Conservation (phyloP, 2,329 filamentous ascomycete species). For the Epichloe scottii region DNA sequence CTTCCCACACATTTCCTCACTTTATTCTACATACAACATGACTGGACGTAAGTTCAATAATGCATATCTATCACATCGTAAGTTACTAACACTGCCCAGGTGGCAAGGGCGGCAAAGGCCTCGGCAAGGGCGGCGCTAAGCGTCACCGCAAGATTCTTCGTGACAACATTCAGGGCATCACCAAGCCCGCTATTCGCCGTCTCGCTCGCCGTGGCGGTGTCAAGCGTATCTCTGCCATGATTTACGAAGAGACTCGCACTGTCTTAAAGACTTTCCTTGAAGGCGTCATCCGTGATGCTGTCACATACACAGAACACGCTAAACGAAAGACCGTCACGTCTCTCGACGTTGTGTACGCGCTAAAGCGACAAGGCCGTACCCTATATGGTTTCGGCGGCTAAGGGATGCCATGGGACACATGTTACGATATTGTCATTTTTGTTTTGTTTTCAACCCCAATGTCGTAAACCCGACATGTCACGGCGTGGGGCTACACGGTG, state of each 20-base stretch:
- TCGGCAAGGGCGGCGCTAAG: constrained; percentile 97
- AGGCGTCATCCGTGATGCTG: constrained; percentile 62
- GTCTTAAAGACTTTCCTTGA: constrained; percentile 69
- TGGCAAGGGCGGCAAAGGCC: constrained; percentile 93
- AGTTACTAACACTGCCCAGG: constrained; percentile 45
- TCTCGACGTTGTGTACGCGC: constrained; percentile 53
- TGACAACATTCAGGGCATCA: constrained; percentile 99
- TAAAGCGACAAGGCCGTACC: constrained; percentile 60
- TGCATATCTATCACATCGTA: no score
- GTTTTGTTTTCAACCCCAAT: not conserved
- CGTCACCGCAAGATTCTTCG: constrained; percentile 98
- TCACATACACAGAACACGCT: constrained; percentile 70
- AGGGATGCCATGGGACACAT: constrained; percentile 12
- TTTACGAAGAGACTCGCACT: constrained; percentile 68
- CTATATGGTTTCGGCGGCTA: constrained; percentile 87
- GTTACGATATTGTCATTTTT: constrained; percentile 21
- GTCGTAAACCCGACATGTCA: not conserved
- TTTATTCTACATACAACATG: constrained; percentile 35
- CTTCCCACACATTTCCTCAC: constrained; percentile 4
- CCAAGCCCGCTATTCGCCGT: constrained; percentile 96
- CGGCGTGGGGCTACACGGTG: constrained; percentile 18
- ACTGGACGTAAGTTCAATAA: constrained; percentile 53
- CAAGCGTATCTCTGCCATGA: constrained; percentile 98
- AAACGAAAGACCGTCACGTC: constrained; percentile 71
- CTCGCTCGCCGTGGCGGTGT: constrained; percentile 98